Percentiles rank a stretch among this genome's conserved stretches.
Evolutionary conservation across 441 rosid genomes (phyloP).

Genomic region (Corymbia citriodora): DNA sequence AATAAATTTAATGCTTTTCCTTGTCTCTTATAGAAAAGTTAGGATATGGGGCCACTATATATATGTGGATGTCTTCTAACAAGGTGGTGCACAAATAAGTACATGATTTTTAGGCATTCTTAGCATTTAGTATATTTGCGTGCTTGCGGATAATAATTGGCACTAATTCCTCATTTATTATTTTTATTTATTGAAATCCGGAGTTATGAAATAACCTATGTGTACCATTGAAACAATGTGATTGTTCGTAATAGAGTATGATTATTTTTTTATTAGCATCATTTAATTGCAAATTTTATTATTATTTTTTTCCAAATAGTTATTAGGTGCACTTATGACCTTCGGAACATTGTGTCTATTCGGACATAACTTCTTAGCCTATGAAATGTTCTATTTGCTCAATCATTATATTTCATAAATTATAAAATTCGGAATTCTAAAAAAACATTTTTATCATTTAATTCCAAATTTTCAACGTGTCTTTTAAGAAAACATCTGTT

Average conservation of each 20-base stretch:
- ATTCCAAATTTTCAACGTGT: neutral
- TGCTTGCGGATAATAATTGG: neutral
- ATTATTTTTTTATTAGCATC: no score
- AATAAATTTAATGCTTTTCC: neutral
- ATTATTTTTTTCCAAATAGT: no score
- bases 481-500: neutral
- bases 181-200: no score
- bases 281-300: no score
- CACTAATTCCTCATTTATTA: neutral
- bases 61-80: neutral
- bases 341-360: rapidly evolving
- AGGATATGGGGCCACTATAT: neutral
- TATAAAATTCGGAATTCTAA: no score
- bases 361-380: neutral
- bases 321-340: neutral
- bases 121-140: no score
- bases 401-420: no score
- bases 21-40: no score
- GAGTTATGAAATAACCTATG: no score
- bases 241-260: neutral
- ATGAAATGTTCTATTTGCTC: neutral
- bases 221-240: no score
- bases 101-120: no score
- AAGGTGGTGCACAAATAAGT: neutral
- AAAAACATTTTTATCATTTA: no score